Conservation (phyloP, 1,139 yeast genomes). For the Blastobotrys ciferrii region DNA sequence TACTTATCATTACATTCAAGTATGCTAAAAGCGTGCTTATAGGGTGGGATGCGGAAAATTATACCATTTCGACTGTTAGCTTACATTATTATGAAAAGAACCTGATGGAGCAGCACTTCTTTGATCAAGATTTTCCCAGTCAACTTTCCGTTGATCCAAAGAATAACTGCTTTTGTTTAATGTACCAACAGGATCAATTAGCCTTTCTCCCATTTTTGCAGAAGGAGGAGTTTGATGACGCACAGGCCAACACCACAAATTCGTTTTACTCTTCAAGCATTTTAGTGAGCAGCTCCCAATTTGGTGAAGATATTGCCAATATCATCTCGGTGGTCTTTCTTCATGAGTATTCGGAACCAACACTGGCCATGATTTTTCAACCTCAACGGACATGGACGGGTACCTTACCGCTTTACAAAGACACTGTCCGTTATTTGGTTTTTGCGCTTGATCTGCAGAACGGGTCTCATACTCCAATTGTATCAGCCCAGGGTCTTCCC, state of each 20-base stretch:
- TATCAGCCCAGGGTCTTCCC: constrained; percentile 65
- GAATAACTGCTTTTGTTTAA: constrained; percentile 58
- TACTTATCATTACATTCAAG: constrained; percentile 64
- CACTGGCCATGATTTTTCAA: constrained; percentile 68
- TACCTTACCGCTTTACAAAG: constrained; percentile 55
- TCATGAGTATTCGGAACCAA: constrained; percentile 73
- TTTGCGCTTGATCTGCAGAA: constrained; percentile 65
- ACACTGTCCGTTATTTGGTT: constrained; percentile 57
- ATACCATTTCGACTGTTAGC: constrained; percentile 65
- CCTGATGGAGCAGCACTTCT: constrained; percentile 49
- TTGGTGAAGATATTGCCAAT: constrained; percentile 59
- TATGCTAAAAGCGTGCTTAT: constrained; percentile 76
- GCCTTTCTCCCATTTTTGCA: constrained; percentile 69
- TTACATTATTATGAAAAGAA: constrained; percentile 83
- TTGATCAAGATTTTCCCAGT: constrained; percentile 47
- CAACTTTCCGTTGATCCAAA: constrained; percentile 65
- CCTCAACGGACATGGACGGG: constrained; percentile 77
- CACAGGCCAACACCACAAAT: constrained; percentile 9
- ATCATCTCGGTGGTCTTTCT: constrained; percentile 69
- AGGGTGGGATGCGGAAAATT: constrained; percentile 59
- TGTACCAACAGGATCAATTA: constrained; percentile 62
- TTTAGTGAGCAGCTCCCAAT: constrained; percentile 53
- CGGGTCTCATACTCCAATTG: constrained; percentile 63
- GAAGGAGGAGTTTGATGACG: constrained; percentile 39
- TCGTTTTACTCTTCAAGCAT: constrained; percentile 37